Base-by-base conservation (phyloP, 108 stramenopile genomes). In the Nitzschia sp. region DNA sequence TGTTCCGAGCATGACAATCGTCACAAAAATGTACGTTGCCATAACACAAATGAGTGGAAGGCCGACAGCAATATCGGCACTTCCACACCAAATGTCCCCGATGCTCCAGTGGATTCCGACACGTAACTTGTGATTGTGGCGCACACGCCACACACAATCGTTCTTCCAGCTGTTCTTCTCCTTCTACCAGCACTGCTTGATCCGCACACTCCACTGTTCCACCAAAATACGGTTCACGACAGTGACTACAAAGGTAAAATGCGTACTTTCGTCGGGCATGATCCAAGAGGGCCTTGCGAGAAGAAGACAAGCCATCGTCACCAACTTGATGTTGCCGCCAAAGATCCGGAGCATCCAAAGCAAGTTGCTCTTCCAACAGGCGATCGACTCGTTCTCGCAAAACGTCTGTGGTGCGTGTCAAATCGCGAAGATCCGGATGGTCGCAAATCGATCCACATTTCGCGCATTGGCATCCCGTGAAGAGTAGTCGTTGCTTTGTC, bases 51-150 rank as follows among this genome's bases (percentile, higher is more conserved):
- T 75, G 71, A 19, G 56, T 79, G 27, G 80, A 57, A 19, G 85
- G 85, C 26, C 71, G 54, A 66, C 87, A 88, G 53, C 87, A 88
- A 67, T 88, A 88, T 23, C 87, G 80, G 68, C 87, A 88, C 65
- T 88, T 88, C 87, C 87, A 88, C 19, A 80, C 68, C 6, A 71
- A 64, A 57, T 54, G 73, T 26, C 69, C 70, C 21, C 82, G 55
- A 60, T 88, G 87, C 50, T 76, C 73, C 36, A 60, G 38, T 17
- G 84, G 72, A 29, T 80, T 66, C 11, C 61, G 75, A 55, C 87
- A 88, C 35, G 75, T 47, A 9, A 50, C 57, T 68, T 75, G 84
- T 34, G 79, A 41, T 30, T 77, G 79, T 19, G 84, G 82, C 0
- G 84, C 66, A 69, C 87, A 88, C 2, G 71, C 59, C 34, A 57